Evolutionary conservation across 306 rosid genomes (phyloP).

Genomic region (Leucaena leucocephala): DNA sequence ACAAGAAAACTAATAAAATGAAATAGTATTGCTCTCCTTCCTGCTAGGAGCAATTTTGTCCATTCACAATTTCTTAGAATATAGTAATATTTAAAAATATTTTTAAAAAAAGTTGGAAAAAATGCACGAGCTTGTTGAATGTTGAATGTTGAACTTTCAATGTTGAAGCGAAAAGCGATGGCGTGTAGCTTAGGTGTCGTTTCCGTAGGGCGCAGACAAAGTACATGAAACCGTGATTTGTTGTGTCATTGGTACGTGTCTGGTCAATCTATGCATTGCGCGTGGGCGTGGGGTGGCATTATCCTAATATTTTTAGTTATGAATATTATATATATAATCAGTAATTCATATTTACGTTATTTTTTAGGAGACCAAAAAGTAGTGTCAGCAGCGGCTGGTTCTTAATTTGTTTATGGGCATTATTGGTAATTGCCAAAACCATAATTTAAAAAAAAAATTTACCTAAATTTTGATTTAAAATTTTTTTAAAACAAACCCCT

Average conservation of each 20-base stretch:
- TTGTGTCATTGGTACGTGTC: slow-evolving; percentile 40
- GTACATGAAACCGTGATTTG: slow-evolving; percentile 46
- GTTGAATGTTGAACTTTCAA: not conserved
- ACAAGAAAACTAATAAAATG: too few relatives aligned
- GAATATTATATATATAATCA: too few relatives aligned
- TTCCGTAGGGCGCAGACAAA: slow-evolving; percentile 34
- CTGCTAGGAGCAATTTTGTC: not conserved
- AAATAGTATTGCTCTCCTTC: not conserved
- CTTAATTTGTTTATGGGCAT: too few relatives aligned
- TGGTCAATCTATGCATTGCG: not conserved
- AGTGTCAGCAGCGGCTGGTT: too few relatives aligned
- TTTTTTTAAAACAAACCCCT: too few relatives aligned
- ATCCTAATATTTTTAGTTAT: not conserved
- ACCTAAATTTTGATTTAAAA: too few relatives aligned
- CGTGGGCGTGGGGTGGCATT: slow-evolving; percentile 32
- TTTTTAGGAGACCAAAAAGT: too few relatives aligned
- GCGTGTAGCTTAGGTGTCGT: slow-evolving; percentile 34
- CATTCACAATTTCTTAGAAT: not conserved
- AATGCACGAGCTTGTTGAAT: not conserved
- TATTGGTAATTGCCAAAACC: too few relatives aligned
- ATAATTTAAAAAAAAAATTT: too few relatives aligned
- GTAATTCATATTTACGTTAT: too few relatives aligned
- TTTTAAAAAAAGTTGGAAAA: not conserved
- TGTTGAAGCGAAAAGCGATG: not conserved
- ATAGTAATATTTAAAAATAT: too few relatives aligned